Conservation (phyloP, 805 yeast species). For the Komagataella pastoris region DNA sequence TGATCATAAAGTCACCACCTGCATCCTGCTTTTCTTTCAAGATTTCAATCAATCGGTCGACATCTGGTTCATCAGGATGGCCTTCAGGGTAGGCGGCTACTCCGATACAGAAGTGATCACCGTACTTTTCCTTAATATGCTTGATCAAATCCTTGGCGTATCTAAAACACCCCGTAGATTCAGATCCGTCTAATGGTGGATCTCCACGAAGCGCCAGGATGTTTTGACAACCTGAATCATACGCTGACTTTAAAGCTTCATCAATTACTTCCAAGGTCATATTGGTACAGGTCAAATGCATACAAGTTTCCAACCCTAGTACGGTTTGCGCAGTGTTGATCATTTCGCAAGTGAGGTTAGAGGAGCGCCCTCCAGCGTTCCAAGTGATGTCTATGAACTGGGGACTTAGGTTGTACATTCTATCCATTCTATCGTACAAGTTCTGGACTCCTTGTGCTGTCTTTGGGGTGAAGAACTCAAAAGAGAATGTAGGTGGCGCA, state of each 20-base stretch:
- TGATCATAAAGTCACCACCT: slow-evolving; percentile 88
- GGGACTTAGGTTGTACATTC: slow-evolving; percentile 89
- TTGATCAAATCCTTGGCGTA: slow-evolving; percentile 80
- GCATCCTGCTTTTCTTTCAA: slow-evolving; percentile 84
- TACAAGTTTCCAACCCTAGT: slow-evolving; percentile 87
- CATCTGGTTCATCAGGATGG: slow-evolving; percentile 73
- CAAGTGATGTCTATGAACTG: slow-evolving; percentile 92
- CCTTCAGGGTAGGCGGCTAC: slow-evolving; percentile 98
- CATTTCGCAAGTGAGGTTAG: slow-evolving; percentile 80
- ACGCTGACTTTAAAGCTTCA: slow-evolving; percentile 74
- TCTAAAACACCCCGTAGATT: slow-evolving; percentile 70
- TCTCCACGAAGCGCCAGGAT: slow-evolving; percentile 93
- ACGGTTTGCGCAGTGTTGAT: slow-evolving; percentile 84
- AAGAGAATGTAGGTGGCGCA: slow-evolving; percentile 66
- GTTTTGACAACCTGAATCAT: slow-evolving; percentile 86
- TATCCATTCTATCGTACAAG: slow-evolving; percentile 91
- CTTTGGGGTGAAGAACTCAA: slow-evolving; percentile 95
- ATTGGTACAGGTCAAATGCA: slow-evolving; percentile 96
- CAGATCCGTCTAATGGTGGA: slow-evolving; percentile 70
- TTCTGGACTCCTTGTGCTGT: slow-evolving; percentile 95
- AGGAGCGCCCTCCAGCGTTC: slow-evolving; percentile 93
- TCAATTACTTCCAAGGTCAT: slow-evolving; percentile 78
- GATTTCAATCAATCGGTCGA: slow-evolving; percentile 36
- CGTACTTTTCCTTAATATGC: slow-evolving; percentile 66
- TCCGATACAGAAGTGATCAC: slow-evolving; percentile 85